Conservation (phyloP, 352 stramenopile species). For the Blastocystis sp. region DNA sequence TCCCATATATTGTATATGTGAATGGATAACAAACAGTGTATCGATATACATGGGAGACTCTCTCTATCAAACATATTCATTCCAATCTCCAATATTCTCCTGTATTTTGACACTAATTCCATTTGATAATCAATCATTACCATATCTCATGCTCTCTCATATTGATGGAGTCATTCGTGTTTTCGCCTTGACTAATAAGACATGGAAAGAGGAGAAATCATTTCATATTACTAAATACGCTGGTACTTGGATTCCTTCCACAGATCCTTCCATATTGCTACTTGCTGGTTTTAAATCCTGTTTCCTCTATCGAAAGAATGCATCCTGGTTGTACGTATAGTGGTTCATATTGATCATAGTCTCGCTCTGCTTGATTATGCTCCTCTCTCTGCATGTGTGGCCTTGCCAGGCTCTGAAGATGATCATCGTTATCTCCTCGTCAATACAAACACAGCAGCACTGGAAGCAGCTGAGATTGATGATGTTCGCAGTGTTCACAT, state of each 20-base stretch:
- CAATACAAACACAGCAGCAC: not conserved
- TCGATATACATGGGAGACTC: too few relatives aligned
- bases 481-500: not conserved
- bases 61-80: too few relatives aligned
- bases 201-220: not conserved
- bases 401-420: not conserved
- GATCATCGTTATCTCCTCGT: constrained; percentile 23
- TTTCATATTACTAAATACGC: not conserved
- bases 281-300: not conserved
- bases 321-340: constrained; percentile 5
- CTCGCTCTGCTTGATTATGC: not conserved
- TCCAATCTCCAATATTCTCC: too few relatives aligned
- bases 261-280: not conserved
- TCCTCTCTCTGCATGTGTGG: not conserved
- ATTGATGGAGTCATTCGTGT: too few relatives aligned
- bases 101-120: too few relatives aligned
- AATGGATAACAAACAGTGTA: too few relatives aligned
- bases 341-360: not conserved
- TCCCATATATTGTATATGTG: too few relatives aligned
- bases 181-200: too few relatives aligned
- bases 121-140: too few relatives aligned
- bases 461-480: constrained; percentile 4
- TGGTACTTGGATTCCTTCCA: not conserved
- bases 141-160: too few relatives aligned
- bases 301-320: constrained; percentile 8